Base-by-base conservation (phyloP, 2,329 filamentous ascomycete genomes). In the Claviceps quebecensis region DNA sequence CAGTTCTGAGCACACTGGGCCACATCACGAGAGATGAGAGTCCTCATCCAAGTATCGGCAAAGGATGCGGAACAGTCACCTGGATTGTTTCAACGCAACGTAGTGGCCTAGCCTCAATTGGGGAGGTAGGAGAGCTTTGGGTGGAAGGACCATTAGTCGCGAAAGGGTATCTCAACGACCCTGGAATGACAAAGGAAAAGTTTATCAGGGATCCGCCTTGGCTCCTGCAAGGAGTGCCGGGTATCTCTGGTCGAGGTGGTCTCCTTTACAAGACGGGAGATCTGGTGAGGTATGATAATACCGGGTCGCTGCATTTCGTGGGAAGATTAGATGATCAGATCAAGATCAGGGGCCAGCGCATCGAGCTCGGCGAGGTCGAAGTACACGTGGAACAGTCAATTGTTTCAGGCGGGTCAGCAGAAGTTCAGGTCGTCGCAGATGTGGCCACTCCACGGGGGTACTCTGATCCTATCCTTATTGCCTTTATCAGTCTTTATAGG, bases 281-380 rank as follows among this genome's bases (percentile, higher is more conserved):
- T n/a, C 49, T 53, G 2, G 60, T 55, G 3, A 55, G 59, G 0
- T 52, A 50, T 19, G 19, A 55, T 3, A 48, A 51, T 1, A 54
- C 60, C 29, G 54, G 56, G 1, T 53, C 55, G 0, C 55, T 62
- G 2, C 57, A 59, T 45, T 62, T 59, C 48, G 52, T 61, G 13
- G 58, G 60, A 0, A 57, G 60, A 8, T 52, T 58, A 17, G 60
- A 62, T 23, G 45, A 49, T 1, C 60, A 62, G 23, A 49, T 58
- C 45, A 62, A 62, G 52, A 55, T 63, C 8, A 50, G 58, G 3
- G 61, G 61, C 17, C 56, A 61, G 40, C 57, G 60, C 6, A 49
- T 63, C n/a, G 61, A 63, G 47, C 52, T 55, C 0, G 55, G 46
- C 1, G 58, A 59, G 29, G 52, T 60, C 1, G 58, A 60, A 39